Base-by-base conservation (phyloP, 257 asterid species). In the Lycium barbarum region DNA sequence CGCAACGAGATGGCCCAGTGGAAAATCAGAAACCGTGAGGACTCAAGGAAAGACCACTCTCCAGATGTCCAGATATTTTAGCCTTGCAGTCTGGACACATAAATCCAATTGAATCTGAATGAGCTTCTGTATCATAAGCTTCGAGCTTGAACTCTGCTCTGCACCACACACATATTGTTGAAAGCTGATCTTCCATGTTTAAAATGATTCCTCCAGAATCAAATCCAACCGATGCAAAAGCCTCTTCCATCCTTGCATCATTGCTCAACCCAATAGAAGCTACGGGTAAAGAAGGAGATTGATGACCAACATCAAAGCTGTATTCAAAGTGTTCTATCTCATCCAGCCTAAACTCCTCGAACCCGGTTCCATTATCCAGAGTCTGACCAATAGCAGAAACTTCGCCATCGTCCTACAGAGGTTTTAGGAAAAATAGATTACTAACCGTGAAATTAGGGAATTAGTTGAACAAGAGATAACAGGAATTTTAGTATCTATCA, bases 61-160 rank as follows among this genome's bases (percentile, higher is more conserved):
- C 86, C 38, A 94, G 91, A 88, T 96, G 98, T 84, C 98, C 99
- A 12, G 98, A 95, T 79, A 97, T 93, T 82, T 92, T 93, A 85
- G 92, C 89, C 93, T 97, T 97, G 96, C 99, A 97, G 14, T 94
- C 91, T 71, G 98, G 98, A 85, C 99, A 97, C 98, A 97, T 97
- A 78, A 93, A 97, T 51, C 98, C 99, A 86, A 97, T 95, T 66
- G 98, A 94, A 88, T 94, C 98, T 36, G 97, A 92, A 76, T 93
- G 97, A 83, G 92, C 73, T 91, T 93, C 99, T 51, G 95, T 85
- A 84, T 92, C 97, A 82, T 91, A 87, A 20, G 94, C 94, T 80
- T 97, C 98, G 78, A 93, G 93, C 85, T 84, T 92, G 90, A 97
- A 97, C 90, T 97, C 98, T 43, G 94, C 73, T 90, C 97, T 88